A percentile compares a stretch with the other conserved stretches of the same genome.
These are phyloP conservation scores for Tylopilus orsonianus DNA, from an alignment of 1,284 basidiomycete genomes.

Conservation along the genomic window DNA sequence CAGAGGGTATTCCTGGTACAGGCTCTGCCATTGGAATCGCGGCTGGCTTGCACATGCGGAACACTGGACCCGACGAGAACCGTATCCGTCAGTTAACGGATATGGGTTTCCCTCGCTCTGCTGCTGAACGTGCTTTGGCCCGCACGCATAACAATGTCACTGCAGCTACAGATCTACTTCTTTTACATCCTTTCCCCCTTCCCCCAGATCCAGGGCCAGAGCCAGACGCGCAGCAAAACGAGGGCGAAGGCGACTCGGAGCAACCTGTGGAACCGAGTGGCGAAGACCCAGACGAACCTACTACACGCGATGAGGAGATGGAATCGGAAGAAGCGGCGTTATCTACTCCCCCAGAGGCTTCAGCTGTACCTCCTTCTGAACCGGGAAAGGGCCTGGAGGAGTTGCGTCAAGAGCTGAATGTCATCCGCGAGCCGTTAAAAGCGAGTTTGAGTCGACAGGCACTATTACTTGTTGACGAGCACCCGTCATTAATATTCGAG, in stretches of 20 bases:
- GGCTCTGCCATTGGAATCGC: conserved; percentile 32
- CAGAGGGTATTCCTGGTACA: conserved; percentile 26
- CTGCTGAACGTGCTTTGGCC: conserved; percentile 80
- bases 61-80: conserved; percentile 67
- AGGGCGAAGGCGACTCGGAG: conserved; percentile 30
- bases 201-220: conserved; percentile 56
- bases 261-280: conserved; percentile 29
- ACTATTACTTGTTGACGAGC: conserved; percentile 81
- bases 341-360: conserved; percentile 13
- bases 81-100: conserved; percentile 84
- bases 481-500: conserved; percentile 88
- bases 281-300: conserved; percentile 28
- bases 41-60: conserved; percentile 41
- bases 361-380: conserved; percentile 17
- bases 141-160: conserved; percentile 89
- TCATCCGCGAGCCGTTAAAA: conserved; percentile 66
- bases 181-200: conserved; percentile 81
- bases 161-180: conserved; percentile 86
- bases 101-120: conserved; percentile 93
- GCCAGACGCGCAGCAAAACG: conserved; percentile 36
- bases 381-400: conserved; percentile 57
- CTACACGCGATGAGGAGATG: conserved; percentile 31
- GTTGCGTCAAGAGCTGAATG: conserved; percentile 64
- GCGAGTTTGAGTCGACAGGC: conserved; percentile 67
- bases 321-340: conserved; percentile 28